Base-by-base conservation (phyloP, 192 early-diverging fungal genomes). In the Borealophlyctis nickersoniae region DNA sequence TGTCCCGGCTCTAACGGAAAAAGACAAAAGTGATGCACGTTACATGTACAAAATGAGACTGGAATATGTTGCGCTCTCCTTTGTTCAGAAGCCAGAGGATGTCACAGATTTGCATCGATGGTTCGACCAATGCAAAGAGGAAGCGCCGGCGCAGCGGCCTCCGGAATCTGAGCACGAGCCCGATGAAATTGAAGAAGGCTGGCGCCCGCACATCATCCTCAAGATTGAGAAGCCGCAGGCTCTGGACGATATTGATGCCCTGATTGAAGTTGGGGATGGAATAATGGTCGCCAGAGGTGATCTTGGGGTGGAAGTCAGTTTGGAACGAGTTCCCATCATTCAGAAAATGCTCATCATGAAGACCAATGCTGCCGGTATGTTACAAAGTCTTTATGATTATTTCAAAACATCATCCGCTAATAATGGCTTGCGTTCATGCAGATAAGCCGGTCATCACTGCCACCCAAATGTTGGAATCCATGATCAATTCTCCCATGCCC, bases 251-350 rank as follows among this genome's bases (percentile, higher is more conserved):
- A 83, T 83, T 39, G 81, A 83, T 57, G 81, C 77, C 0, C 74
- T 83, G 22, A 81, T 83, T 57, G 14, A 63, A 3, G 60, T 75
- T 52, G 62, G 83, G 0, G 76, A 81, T 51, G 80, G 80, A 3
- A 84, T 84, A 56, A 84, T 84, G 82, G 82, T 84, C 54, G 82
- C 82, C 19, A 62, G 82, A 36, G 82, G 82, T 3, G 82, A 84
- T 68, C 60, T 84, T 58, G 82, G 82, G 0, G 82, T 84, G 2
- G 82, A 84, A 73, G 66, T 74, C 49, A 62, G 67, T 24, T 39
- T 84, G 51, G 78, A 80, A 55, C 58, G 70, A 36, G 81, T 84
- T 1, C 82, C 82, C 5, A 62, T 84, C 49, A 79, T 82, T 36
- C 82, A 84, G 57, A 84, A 84, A 58, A 76, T 72, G 36, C 65